Evolutionary conservation across 2,329 filamentous ascomycete genomes (phyloP).

Genomic region (Pestalotiopsis sp.): DNA sequence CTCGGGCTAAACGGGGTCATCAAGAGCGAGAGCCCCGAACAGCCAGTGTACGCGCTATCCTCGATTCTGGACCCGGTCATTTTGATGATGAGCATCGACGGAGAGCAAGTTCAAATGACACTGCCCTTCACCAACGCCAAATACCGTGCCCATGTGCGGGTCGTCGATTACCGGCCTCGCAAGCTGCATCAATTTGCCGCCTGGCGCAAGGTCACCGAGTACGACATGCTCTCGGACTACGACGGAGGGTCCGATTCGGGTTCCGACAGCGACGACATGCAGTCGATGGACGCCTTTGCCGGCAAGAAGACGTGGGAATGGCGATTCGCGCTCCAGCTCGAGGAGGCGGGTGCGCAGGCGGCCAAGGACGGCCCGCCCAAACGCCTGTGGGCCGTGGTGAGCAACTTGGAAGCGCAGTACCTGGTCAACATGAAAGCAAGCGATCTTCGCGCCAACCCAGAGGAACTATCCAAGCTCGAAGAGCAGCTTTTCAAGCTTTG

Average conservation of each 20-base stretch:
- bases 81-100: slow-evolving; percentile 47
- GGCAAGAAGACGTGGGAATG: slow-evolving; percentile 70
- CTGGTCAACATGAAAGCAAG: slow-evolving; percentile 51
- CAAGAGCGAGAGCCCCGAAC: slow-evolving; percentile 47
- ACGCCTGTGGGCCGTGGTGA: slow-evolving; percentile 70
- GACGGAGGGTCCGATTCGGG: slow-evolving; percentile 35
- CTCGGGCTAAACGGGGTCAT: slow-evolving; percentile 36
- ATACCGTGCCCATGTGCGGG: slow-evolving; percentile 72
- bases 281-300: slow-evolving; percentile 26
- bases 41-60: slow-evolving; percentile 37
- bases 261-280: slow-evolving; percentile 31
- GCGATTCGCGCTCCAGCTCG: slow-evolving; percentile 79
- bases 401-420: slow-evolving; percentile 55
- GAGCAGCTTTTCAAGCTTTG: slow-evolving; percentile 79
- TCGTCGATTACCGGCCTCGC: slow-evolving; percentile 79
- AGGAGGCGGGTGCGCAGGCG: slow-evolving; percentile 59
- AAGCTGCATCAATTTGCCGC: slow-evolving; percentile 72
- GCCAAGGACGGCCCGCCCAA: slow-evolving; percentile 38
- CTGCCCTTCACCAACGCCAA: slow-evolving; percentile 77
- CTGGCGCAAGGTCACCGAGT: slow-evolving; percentile 48
- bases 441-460: slow-evolving; percentile 57
- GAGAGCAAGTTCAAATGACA: slow-evolving; percentile 35
- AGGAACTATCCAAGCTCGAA: slow-evolving; percentile 56
- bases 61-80: slow-evolving; percentile 42
- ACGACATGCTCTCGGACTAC: slow-evolving; percentile 51